Base-by-base conservation (phyloP, 306 rosid genomes). In the Glycine tomentella region DNA sequence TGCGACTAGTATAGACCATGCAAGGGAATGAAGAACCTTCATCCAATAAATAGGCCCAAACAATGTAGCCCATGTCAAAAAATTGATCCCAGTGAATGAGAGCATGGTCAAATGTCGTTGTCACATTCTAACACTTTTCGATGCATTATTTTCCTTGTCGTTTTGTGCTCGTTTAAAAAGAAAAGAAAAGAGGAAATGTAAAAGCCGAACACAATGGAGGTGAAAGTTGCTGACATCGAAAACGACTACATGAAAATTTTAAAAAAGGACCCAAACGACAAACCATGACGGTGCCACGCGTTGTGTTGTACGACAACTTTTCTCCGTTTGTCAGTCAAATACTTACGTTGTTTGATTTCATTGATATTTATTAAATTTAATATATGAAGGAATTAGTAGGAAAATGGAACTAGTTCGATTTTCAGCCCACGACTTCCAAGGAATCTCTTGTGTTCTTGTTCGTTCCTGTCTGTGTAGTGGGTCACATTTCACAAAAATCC, bases 61-160 rank as follows among this genome's bases (percentile, higher is more conserved):
- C 38, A 34, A 12, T 61, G 67, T 7, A 36, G 69, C 20, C 69
- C 70, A 36, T 13, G 9, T 11, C 3, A 7, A 65, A 65, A 64
- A 25, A 13, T 36, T 45, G 73, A 4, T 16, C 13, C 5, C 5
- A 25, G 31, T 25, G 31, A 25, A 25, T 25, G 2, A 25, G 31
- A 25, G 31, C 63, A 79, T 48, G 72, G 50, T 65, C 8, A 49
- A 15, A 69, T 40, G 69, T 76, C 33, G 17, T n/a, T 34, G 76
- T 56, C 81, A 42, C 42, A 49, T 74, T 74, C 16, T 46, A 69
- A 34, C 74, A 33, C 58, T 15, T 10, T 40, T 31, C 4, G 15
- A 31, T 48, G 78, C 80, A 72, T 75, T 75, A 63, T 59, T 79
- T 73, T 69, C 3, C 12, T 71, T 85, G 85, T 81, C 85, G 79